Conservation (phyloP, 768 basidiomycete genomes). For the Butyriboletus loyo region DNA sequence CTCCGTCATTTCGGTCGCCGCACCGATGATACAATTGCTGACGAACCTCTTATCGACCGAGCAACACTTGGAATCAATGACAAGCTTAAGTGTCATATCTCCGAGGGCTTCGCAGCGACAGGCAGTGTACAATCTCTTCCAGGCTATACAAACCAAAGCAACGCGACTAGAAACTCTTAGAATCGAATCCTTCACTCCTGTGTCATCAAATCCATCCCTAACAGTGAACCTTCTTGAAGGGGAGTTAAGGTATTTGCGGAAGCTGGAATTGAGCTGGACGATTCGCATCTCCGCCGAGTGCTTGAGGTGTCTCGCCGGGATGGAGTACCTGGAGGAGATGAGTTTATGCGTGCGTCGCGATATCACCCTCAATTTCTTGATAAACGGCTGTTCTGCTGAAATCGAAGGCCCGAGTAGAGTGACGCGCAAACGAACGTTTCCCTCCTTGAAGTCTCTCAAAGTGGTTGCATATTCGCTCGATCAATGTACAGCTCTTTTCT, state of each 20-base stretch:
- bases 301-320: constrained; percentile 16
- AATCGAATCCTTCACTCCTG: constrained; percentile 23
- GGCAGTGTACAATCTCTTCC: constrained; percentile 21
- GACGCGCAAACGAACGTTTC: constrained; percentile 15
- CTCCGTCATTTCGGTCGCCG: constrained; percentile 24
- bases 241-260: constrained; percentile 20
- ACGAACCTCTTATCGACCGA: constrained; percentile 18
- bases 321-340: constrained; percentile 26
- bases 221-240: constrained; percentile 16
- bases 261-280: constrained; percentile 23
- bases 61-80: constrained; percentile 15
- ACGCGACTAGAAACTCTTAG: constrained; percentile 15
- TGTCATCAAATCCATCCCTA: constrained; percentile 5
- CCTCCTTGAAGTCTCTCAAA: constrained; percentile 22
- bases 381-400: background rate
- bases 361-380: constrained; percentile 14
- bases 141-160: constrained; percentile 23
- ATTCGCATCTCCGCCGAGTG: constrained; percentile 25
- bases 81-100: constrained; percentile 21
- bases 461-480: constrained; percentile 24
- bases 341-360: constrained; percentile 18
- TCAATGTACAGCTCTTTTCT: constrained; percentile 27
- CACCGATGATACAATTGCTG: constrained; percentile 19
- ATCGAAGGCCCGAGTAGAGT: background rate
- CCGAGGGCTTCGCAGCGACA: constrained; percentile 19